A percentile compares a stretch with the other conserved stretches of the same genome.
phyloP scores from a whole-genome alignment of 2,329 filamentous ascomycete genomes.

The Neofusicoccum laricinum region DNA sequence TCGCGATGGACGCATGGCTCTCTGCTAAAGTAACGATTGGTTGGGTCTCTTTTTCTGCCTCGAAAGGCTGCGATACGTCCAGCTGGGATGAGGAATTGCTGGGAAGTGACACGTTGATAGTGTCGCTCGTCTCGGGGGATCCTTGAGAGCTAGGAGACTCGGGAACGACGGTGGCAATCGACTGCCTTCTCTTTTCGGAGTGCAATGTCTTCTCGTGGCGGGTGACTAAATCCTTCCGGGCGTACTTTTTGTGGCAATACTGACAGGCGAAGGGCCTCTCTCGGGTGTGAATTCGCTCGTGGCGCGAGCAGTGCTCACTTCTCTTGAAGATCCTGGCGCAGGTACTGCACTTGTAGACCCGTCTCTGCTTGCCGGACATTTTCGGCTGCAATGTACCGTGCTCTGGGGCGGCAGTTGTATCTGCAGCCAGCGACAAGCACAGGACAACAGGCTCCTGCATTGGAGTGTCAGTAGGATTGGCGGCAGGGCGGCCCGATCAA shows the following conservation, averaged over 20 bases:
- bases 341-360: slow-evolving; percentile 24
- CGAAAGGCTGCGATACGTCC: neutral
- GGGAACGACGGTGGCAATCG: slow-evolving; percentile 1
- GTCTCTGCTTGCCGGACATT: slow-evolving; percentile 11
- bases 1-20: neutral
- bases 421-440: neutral
- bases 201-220: slow-evolving; percentile 35
- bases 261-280: slow-evolving; percentile 33
- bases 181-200: slow-evolving; percentile 18
- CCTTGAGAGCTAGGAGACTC: neutral
- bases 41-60: neutral
- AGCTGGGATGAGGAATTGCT: neutral
- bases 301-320: slow-evolving; percentile 34
- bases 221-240: slow-evolving; percentile 37
- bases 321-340: slow-evolving; percentile 34
- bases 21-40: neutral
- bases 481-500: neutral
- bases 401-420: neutral
- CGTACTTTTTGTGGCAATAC: slow-evolving; percentile 33
- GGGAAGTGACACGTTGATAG: slow-evolving; percentile 9
- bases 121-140: neutral
- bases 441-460: neutral
- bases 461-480: neutral
- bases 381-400: neutral
- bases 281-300: slow-evolving; percentile 34